Evolutionary conservation across 805 yeast genomes (phyloP), one percentile per base, ranked within the genome.

Genomic region (Spencermartinsiella europaea): DNA sequence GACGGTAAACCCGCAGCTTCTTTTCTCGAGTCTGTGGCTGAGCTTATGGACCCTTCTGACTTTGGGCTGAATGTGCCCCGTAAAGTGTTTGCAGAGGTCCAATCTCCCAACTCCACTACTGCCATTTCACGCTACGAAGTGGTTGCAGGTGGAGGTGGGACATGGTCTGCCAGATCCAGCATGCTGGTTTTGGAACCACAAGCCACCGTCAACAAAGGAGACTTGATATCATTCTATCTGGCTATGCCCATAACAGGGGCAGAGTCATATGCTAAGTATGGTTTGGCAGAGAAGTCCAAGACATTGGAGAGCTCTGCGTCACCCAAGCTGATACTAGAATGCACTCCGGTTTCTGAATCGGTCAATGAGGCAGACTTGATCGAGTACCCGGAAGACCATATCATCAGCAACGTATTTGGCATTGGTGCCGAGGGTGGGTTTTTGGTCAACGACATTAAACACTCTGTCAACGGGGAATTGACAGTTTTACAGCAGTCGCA

Each of bases 131-230:
- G 72, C 45, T 75, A 66, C 59, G 75, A 76, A 56, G 80, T 83
- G 17, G 70, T 79, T 31, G 89, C 86, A 3, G 89, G 89, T 3
- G 89, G 88, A 1, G 89, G 89, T 2, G 83, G 87, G 2, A 80
- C 82, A 2, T 83, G 88, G 88, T 85, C 87, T 1, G 77, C 80
- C 22, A 76, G 82, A 46, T 80, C 84, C 2, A 76, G 76, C 28
- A 76, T 80, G 59, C 68, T 83, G n/a, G 89, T 79, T 1, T 59
- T 83, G 10, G 83, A 83, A 22, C 81, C 86, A 1, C 73, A 73
- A 2, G 81, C 81, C 1, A 57, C 65, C 19, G 55, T 74, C 4
- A 45, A 45, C 1, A 63, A 57, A n/a, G 81, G 81, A n/a, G 74
- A 72, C 52, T 56, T 59, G 34, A 63, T 79, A 35, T 68, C 71